Evolutionary conservation across 306 rosid genomes (phyloP).

Genomic region (Vigna hirtella): DNA sequence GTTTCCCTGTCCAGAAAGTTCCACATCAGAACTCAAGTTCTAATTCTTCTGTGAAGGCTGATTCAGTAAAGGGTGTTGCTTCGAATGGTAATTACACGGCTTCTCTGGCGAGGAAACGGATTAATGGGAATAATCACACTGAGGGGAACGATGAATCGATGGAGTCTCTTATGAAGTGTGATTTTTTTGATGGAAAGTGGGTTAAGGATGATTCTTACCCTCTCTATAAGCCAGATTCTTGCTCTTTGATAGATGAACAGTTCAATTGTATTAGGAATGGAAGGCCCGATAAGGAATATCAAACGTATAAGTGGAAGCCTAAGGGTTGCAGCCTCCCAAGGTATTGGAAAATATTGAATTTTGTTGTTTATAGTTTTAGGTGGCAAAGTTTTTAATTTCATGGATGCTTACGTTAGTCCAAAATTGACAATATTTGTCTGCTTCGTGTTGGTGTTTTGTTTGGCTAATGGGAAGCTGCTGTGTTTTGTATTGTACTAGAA

Average conservation of each 20-base stretch:
- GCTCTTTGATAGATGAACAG: conserved; percentile 81
- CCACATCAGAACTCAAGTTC: conserved; percentile 4
- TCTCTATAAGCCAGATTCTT: conserved; percentile 81
- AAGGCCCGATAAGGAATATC: conserved; percentile 77
- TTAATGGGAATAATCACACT: conserved; percentile 36
- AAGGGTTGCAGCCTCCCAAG: conserved; percentile 84
- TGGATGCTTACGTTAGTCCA: conserved; percentile 17
- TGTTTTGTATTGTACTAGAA: conserved; percentile 2
- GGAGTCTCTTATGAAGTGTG: conserved; percentile 75
- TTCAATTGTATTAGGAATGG: conserved; percentile 82
- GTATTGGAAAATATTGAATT: background rate
- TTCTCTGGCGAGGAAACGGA: conserved; percentile 53
- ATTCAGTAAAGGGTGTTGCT: conserved; percentile 31
- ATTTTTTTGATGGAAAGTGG: conserved; percentile 86
- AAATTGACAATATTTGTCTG: conserved; percentile 17
- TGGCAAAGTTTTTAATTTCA: background rate
- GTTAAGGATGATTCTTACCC: conserved; percentile 77
- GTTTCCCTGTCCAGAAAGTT: background rate
- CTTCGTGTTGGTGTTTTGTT: background rate
- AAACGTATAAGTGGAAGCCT: conserved; percentile 88
- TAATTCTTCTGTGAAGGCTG: conserved; percentile 7
- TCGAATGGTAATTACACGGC: conserved; percentile 53
- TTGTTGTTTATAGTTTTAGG: background rate
- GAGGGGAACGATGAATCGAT: conserved; percentile 48
- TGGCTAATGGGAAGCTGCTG: background rate